A percentile compares a stretch with the other conserved stretches of the same genome.
Conservation (phyloP, 305 asterid genomes). For the Solanum hybrid region DNA sequence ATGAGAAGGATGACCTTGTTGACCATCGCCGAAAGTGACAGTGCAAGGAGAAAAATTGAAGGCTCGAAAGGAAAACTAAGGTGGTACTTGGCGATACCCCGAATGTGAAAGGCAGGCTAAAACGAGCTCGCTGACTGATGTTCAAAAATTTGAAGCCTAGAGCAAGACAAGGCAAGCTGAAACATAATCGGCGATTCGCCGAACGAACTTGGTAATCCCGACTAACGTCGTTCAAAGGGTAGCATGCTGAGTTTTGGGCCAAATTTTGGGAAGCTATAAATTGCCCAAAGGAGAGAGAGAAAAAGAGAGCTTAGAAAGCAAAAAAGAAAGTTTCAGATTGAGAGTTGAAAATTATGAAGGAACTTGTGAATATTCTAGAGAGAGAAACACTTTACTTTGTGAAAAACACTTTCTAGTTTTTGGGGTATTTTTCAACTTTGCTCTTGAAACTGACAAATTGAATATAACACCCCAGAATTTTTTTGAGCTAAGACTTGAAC, state of each 20-base stretch:
- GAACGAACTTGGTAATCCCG: neutral
- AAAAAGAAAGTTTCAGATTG: neutral
- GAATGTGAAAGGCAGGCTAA: neutral
- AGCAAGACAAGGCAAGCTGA: neutral
- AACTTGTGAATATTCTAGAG: neutral
- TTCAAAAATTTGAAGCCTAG: neutral
- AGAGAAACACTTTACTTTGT: neutral
- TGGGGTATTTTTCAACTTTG: neutral
- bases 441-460: neutral
- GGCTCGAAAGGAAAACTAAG: neutral
- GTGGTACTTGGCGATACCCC: neutral
- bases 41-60: neutral
- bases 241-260: neutral
- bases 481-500: too few species aligned
- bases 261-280: neutral
- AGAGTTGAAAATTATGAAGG: neutral
- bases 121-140: neutral
- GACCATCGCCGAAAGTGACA: neutral
- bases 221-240: neutral
- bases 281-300: neutral
- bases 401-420: neutral
- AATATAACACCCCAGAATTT: too few species aligned
- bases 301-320: neutral
- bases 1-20: neutral
- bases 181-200: neutral